These are phyloP conservation scores for Emmonsiellopsis sp. DNA, from an alignment of 2,329 filamentous ascomycete species.

Conservation along the genomic window DNA sequence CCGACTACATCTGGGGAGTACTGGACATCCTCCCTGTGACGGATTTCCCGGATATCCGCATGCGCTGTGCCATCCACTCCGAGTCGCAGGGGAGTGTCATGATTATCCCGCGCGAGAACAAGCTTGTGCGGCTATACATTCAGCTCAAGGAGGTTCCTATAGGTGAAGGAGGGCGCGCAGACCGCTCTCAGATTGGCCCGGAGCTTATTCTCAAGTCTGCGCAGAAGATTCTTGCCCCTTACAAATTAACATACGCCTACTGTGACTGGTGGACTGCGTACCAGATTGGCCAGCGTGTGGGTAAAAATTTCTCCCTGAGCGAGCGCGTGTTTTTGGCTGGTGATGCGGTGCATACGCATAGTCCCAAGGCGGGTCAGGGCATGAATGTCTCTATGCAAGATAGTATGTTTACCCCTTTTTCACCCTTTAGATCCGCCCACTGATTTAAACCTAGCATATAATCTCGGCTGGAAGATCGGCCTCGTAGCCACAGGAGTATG, in stretches of 20 bases:
- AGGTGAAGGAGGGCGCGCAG: conserved; percentile 37
- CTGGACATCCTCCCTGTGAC: conserved; percentile 45
- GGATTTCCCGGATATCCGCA: conserved; percentile 52
- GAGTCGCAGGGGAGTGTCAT: conserved; percentile 49
- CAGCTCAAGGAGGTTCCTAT: conserved; percentile 44
- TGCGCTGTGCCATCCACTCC: conserved; percentile 50
- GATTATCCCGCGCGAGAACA: conserved; percentile 56
- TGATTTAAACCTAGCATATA: conserved; percentile 47
- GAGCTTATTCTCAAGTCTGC: conserved; percentile 54
- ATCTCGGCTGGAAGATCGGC: conserved; percentile 93
- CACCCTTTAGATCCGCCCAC: not conserved
- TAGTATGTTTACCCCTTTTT: not conserved
- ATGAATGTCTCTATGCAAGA: conserved; percentile 41
- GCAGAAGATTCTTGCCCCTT: conserved; percentile 56
- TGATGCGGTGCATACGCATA: conserved; percentile 56
- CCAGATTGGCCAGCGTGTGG: conserved; percentile 58
- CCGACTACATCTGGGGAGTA: conserved; percentile 37
- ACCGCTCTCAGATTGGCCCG: conserved; percentile 54
- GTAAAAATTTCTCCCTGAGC: conserved; percentile 41
- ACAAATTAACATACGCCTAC: conserved; percentile 54
- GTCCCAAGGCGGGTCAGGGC: conserved; percentile 56
- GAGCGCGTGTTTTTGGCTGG: conserved; percentile 54
- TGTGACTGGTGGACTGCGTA: conserved; percentile 62
- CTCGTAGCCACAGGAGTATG: conserved; percentile 45
- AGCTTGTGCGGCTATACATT: conserved; percentile 55